Evolutionary conservation across 495 filamentous ascomycete species (phyloP), one percentile per base, ranked within the genome.

Genomic region (Talaromyces trachyspermus): DNA sequence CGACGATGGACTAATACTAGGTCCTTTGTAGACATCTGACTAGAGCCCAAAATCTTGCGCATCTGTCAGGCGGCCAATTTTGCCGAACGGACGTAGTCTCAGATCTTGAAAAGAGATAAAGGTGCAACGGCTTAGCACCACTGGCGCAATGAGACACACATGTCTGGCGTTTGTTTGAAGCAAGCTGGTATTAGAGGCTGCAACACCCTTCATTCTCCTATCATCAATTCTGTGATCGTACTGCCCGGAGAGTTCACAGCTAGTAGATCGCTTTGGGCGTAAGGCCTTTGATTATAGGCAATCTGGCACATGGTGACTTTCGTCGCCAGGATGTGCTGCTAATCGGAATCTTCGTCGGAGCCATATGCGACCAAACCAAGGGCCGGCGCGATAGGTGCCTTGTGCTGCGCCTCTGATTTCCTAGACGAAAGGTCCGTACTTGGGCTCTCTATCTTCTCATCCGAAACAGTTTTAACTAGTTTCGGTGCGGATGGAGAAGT

Each of bases 141-240:
- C 51, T 64, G 72, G 5, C 55, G 68, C 37, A n/a, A n/a, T n/a
- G n/a, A n/a, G n/a, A n/a, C n/a, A n/a, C n/a, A n/a, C n/a, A n/a
- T n/a, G n/a, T 79, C 74, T 12, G 78, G 81, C n/a, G 69, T 55
- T 0, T 85, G 86, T 52, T 82, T 79, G 59, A 64, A 58, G 9
- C 77, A 85, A 55, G 86, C 86, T 61, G 84, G 84, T 10, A 84
- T 88, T 52, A 57, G 61, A 5, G 71, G 74, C 23, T 70, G 78
- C 44, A 66, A 78, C n/a, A 78, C 84, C 2, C 73, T 87, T 41
- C 73, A 81, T 44, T 88, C 86, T 61, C 83, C 86, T 57, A 81
- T 79, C 19, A 86, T 85, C 58, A 82, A 78, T 60, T 80, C 73
- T 12, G 71, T 85, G 49, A 75, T 86, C 48, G 83, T 80, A 1